Evolutionary conservation across 1,284 basidiomycete species (phyloP).

Genomic region (Nidula niveotomentosa): DNA sequence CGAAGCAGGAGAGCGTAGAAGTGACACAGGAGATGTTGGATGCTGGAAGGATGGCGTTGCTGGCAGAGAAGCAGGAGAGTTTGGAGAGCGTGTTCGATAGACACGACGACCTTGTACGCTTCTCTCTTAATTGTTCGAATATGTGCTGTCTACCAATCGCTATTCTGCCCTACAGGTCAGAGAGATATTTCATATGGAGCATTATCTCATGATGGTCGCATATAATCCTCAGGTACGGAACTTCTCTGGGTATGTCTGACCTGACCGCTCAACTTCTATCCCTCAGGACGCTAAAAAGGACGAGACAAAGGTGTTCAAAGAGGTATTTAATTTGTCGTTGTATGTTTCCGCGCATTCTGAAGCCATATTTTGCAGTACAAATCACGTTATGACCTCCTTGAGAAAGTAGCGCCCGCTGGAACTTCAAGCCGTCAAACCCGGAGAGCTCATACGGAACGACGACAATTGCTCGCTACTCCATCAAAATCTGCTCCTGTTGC

Average conservation of each 20-base stretch:
- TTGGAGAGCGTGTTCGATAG: constrained; percentile 59
- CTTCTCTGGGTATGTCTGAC: neutral
- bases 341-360: neutral
- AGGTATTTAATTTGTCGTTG: constrained; percentile 44
- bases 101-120: constrained; percentile 76
- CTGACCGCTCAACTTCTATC: no score
- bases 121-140: constrained; percentile 3
- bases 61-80: constrained; percentile 58
- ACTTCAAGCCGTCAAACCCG: constrained; percentile 64
- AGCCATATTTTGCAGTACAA: constrained; percentile 51
- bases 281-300: constrained; percentile 71
- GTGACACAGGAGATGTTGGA: constrained; percentile 24
- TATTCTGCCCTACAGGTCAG: constrained; percentile 51
- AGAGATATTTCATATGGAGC: constrained; percentile 84
- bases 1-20: neutral
- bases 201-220: constrained; percentile 70
- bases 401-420: constrained; percentile 35
- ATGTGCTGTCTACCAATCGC: constrained; percentile 5
- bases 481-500: no score
- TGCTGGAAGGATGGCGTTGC: constrained; percentile 39
- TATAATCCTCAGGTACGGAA: constrained; percentile 71
- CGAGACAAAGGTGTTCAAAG: constrained; percentile 68
- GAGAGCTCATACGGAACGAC: constrained; percentile 55
- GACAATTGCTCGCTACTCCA: no score
- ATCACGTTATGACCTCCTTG: constrained; percentile 58